These are phyloP conservation scores for Rugonectria rugulosa DNA, from an alignment of 2,329 filamentous ascomycete species.

Conservation along the genomic window DNA sequence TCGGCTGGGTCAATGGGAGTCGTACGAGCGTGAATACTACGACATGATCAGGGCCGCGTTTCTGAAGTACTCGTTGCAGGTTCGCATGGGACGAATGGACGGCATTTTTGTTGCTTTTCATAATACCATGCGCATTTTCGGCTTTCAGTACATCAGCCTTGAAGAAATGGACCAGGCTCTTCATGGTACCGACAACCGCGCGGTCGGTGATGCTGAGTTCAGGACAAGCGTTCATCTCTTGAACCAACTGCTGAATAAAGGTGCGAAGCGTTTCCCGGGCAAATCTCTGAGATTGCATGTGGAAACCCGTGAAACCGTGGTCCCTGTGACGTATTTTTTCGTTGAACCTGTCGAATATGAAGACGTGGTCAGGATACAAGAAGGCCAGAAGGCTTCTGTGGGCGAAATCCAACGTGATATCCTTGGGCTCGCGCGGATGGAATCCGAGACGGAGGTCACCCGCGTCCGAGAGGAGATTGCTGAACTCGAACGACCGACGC, in stretches of 20 bases:
- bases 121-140: conserved; percentile 94
- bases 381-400: conserved; percentile 67
- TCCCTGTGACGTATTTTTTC: conserved; percentile 85
- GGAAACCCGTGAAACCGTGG: conserved; percentile 70
- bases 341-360: conserved; percentile 84
- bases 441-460: conserved; percentile 35
- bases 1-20: conserved; percentile 82
- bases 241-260: conserved; percentile 80
- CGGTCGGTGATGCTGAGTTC: conserved; percentile 85
- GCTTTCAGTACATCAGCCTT: conserved; percentile 92
- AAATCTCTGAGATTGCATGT: conserved; percentile 81
- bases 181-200: conserved; percentile 75
- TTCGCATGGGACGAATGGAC: conserved; percentile 97
- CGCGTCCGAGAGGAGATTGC: conserved; percentile 8
- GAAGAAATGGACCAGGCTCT: conserved; percentile 88
- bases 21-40: conserved; percentile 93
- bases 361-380: conserved; percentile 79
- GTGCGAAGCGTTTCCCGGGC: conserved; percentile 77
- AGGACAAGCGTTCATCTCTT: conserved; percentile 79
- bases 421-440: conserved; percentile 55
- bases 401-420: conserved; percentile 73
- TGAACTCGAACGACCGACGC: conserved; percentile 30
- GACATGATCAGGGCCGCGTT: conserved; percentile 97
- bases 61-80: conserved; percentile 95
- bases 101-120: conserved; percentile 98